Base-by-base conservation (phyloP, 1,284 basidiomycete genomes). In the Rhodofomes roseus region DNA sequence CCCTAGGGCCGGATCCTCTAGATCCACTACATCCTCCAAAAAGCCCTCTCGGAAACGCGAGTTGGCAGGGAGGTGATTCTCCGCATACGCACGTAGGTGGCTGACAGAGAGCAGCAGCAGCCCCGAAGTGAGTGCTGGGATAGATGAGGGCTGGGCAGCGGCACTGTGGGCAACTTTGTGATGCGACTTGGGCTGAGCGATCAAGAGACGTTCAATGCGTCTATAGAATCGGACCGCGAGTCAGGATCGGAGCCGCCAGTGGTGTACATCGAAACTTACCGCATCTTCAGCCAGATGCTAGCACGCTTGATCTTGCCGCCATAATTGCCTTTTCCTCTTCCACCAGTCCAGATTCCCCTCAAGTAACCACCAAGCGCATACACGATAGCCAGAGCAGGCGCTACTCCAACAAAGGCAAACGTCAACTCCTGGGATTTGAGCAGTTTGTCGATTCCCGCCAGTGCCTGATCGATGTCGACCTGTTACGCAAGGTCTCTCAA, bases 391-490 rank as follows among this genome's bases (percentile, higher is more conserved):
- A 98, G 76, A 0, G 92, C 89, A 1, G 96, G 96, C 0, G 96
- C 96, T 14, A 99, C 90, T 65, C 96, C 96, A 60, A 98, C 95
- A 64, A 98, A 98, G 1, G 93, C 96, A 68, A 99, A 98, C 1
- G 97, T 97, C 34, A 99, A 81, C 73, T 98, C 94, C 74, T 99
- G 96, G 2, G 93, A 95, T 67, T 90, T 93, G 63, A 99, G 86
- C 55, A 99, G 80, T 70, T 91, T 93, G 75, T 99, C 96, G 65
- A 98, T 91, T 55, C 93, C 88, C 57, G 86, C 76, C 68, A 98
- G 78, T 29, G 93, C 84, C 77, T 96, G 84, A 66, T 95, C 92
- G 56, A 98, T 86, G 73, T 99, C 96, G 60, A 94, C 92, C 92
- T 94, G 64, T 2, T 12, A 41, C 8, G 31, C 29, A 6, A 50